Base-by-base conservation (phyloP, 2,329 filamentous ascomycete genomes). In the Chaetomium sp. region DNA sequence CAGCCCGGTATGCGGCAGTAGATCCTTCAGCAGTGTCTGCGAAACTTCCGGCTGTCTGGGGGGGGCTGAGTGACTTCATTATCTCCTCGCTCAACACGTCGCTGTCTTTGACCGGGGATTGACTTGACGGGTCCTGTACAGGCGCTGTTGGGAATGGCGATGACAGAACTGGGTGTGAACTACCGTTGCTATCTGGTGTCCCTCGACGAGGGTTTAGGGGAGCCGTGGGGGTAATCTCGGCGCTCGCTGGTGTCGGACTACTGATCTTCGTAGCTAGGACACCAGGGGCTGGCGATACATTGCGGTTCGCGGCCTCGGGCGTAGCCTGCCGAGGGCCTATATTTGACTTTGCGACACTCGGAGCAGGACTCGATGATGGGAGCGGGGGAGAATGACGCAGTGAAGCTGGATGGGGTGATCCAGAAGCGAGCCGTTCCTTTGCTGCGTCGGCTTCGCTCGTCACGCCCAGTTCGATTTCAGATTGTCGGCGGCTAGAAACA, bases 11-110 rank as follows among this genome's bases (percentile, higher is more conserved):
- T 8, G 69, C 69, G 31, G 67, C 65, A 23, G 70, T 70, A 1
- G 75, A 70, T 29, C 65, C 64, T 7, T 71, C 55, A 4, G 54
- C 45, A 12, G 47, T 33, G 13, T 60, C 62, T 2, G 53, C 50
- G n/a, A 64, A 58, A 2, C 66, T 58, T 19, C 67, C 50, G 6
- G 70, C 65, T 35, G 76, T 71, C 33, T 76, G 77, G 13, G 79
- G 73, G 0, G 87, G 83, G 62, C 82, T 87, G 2, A 93, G 79
- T 50, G 87, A 90, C 64, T 85, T 86, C 60, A 92, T 86, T 62
- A 93, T 93, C 70, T 93, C 91, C 65, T 91, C 88, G 31, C 87
- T 83, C 55, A 93, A 75, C 63, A 85, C 81, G 69, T 93, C 90
- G 71, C 85, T 92, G 71, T 92, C 90, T 69, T 88, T 85, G 65